Evolutionary conservation across 345 rosid genomes (phyloP), one percentile per base, ranked within the genome.

Genomic region (Brassica incana): DNA sequence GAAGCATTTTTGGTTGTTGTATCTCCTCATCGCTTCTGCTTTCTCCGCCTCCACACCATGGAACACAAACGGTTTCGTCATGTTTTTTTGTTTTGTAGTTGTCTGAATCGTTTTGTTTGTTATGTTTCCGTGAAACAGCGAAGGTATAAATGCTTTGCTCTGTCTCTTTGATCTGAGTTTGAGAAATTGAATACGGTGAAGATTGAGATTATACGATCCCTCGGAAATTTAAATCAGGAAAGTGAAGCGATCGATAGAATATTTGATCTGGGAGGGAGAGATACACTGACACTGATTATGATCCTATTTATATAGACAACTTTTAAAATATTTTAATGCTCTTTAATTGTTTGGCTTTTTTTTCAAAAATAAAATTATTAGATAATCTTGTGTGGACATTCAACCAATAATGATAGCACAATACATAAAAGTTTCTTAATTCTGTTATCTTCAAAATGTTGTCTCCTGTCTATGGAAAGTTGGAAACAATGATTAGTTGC

Each of bases 11-110:
- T 73, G 66, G 50, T 69, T 74, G 9, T 73, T 73, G 82, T 61
- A 79, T 68, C 65, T 79, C 59, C 78, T 79, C 66, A 74, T 74
- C 8, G 82, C 82, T 68, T 79, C 78, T 6, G 75, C 75, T 74
- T 79, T 79, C 82, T 79, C 82, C 33, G 65, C 56, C 25, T 74
- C 78, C 3, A 68, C 48, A 43, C 76, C 66, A 48, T 25, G 45
- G 33, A 52, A 6, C 38, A 52, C 72, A 1, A 71, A 71, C 58
- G 11, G 45, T 8, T 60, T 79, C 69, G 29, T 35, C 74, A 10
- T 65, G 15, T 9, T 59, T n/a, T 36, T 14, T 12, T 2, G 2
- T 48, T 48, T 48, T 48, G 23, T 15, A 2, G 8, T 40, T 66
- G 59, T 16, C 3, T n/a, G 59, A 52, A 14, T 61, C 2, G 23